These are phyloP conservation scores for Aspergillus spinulosporus DNA, from an alignment of 2,329 filamentous ascomycete genomes.

Conservation along the genomic window DNA sequence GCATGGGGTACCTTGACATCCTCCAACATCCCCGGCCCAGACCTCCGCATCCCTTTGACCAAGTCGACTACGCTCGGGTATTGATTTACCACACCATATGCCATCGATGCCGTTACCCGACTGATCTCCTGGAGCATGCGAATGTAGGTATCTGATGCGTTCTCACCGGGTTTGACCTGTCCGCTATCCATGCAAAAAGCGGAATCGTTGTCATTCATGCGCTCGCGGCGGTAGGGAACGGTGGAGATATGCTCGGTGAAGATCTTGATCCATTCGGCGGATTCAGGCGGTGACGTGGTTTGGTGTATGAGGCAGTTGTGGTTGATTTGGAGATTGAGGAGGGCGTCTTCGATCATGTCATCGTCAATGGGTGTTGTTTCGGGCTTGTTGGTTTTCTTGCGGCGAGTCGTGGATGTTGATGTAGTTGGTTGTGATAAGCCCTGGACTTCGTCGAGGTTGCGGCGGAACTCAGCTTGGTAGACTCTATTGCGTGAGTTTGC, in stretches of 20 bases:
- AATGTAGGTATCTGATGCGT: slow-evolving; percentile 65
- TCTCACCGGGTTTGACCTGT: slow-evolving; percentile 70
- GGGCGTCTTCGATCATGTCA: slow-evolving; percentile 67
- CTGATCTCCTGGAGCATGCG: slow-evolving; percentile 75
- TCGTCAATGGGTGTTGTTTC: slow-evolving; percentile 58
- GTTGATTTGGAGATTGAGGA: slow-evolving; percentile 68
- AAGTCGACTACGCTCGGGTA: slow-evolving; percentile 61
- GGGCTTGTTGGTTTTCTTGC: slow-evolving; percentile 44
- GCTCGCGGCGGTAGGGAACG: slow-evolving; percentile 64
- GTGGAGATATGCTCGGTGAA: slow-evolving; percentile 80
- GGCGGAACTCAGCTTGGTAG: slow-evolving; percentile 65
- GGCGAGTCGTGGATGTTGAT: slow-evolving; percentile 21
- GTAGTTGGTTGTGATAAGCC: slow-evolving; percentile 25
- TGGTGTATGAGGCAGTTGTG: slow-evolving; percentile 71
- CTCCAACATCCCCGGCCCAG: slow-evolving; percentile 64
- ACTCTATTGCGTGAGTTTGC: slow-evolving; percentile 65
- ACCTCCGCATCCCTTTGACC: slow-evolving; percentile 57
- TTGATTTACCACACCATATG: slow-evolving; percentile 65
- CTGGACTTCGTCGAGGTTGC: slow-evolving; percentile 40
- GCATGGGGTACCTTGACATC: slow-evolving; percentile 50
- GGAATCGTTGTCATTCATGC: slow-evolving; percentile 50
- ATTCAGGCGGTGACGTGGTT: slow-evolving; percentile 60
- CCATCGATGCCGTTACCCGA: slow-evolving; percentile 70
- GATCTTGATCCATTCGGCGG: slow-evolving; percentile 68
- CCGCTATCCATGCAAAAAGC: slow-evolving; percentile 77